Base-by-base conservation (phyloP, 1,284 basidiomycete genomes). In the Singerocomus inundabilis region DNA sequence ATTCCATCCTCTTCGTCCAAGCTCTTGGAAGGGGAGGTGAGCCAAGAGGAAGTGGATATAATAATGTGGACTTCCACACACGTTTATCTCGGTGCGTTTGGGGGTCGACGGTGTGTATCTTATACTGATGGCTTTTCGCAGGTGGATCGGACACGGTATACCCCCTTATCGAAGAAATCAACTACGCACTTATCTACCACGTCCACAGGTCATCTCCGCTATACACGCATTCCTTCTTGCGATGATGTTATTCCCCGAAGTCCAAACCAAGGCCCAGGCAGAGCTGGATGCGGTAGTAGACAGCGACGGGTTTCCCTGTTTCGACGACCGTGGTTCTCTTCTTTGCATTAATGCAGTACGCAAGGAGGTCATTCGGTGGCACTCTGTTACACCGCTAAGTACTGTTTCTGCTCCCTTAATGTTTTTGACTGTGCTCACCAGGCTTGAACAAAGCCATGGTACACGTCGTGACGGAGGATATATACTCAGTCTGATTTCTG, bases 381-480 rank as follows among this genome's bases (percentile, higher is more conserved):
- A 66, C 34, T 1, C 33, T 6, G 26, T 52, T 10, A 0, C 13
- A 25, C 64, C 63, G 0, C 25, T 55, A 26, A 49, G 64, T 64
- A 48, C 15, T 8, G 1, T 34, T 40, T 28, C 13, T 25, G 5
- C 1, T 24, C 7, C n/a, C n/a, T n/a, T 12, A 4, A 12, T 5
- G 1, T 6, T 13, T 36, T 25, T 1, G 4, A 7, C 30, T 2
- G 6, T 11, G 12, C 70, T 52, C 66, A 71, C 1, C 70, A 5
- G n/a, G 0, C 3, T n/a, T 40, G 25, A 8, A 6, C 24, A 43
- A 25, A 74, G 73, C 61, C 5, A 57, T 70, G 7, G 13, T 60
- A 1, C 74, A 76, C 38, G 65, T 70, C 2, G 58, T 70, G 1
- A 59, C 56, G 15, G 66, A 73, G 49, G 72, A 78, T 21, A 67